A percentile compares a stretch with the other conserved stretches of the same genome.
Evolutionary conservation across 2,329 filamentous ascomycete genomes (phyloP).

Genomic region (Alternaria dauci): DNA sequence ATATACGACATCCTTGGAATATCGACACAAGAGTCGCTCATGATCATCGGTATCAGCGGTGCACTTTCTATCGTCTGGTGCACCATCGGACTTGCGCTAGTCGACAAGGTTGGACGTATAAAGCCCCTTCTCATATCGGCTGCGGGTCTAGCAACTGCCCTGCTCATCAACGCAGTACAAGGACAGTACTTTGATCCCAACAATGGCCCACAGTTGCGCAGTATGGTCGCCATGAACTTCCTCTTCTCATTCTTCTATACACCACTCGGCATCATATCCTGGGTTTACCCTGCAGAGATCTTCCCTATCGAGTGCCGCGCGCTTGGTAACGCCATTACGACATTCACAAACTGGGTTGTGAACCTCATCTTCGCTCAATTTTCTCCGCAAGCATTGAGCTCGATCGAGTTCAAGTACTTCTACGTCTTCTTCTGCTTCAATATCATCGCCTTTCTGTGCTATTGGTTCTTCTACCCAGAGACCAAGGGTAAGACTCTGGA

Average conservation of each 20-base stretch:
- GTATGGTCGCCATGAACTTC: slow-evolving; percentile 59
- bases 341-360: slow-evolving; percentile 57
- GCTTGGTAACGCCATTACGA: slow-evolving; percentile 55
- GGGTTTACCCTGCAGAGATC: slow-evolving; percentile 59
- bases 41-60: slow-evolving; percentile 62
- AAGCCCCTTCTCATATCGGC: slow-evolving; percentile 58
- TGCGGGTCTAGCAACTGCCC: slow-evolving; percentile 50
- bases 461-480: slow-evolving; percentile 42
- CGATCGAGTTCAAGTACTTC: slow-evolving; percentile 57
- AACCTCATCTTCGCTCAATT: slow-evolving; percentile 61
- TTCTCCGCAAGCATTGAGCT: slow-evolving; percentile 52
- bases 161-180: slow-evolving; percentile 52
- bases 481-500: slow-evolving; percentile 41
- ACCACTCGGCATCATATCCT: slow-evolving; percentile 56
- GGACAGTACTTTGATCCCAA: slow-evolving; percentile 46
- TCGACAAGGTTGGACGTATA: slow-evolving; percentile 59
- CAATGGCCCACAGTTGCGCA: slow-evolving; percentile 48
- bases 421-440: slow-evolving; percentile 57
- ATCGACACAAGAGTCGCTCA: slow-evolving; percentile 55
- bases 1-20: slow-evolving; percentile 59
- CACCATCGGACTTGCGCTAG: slow-evolving; percentile 53
- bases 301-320: slow-evolving; percentile 57
- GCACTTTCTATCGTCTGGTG: slow-evolving; percentile 60
- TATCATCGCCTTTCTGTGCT: slow-evolving; percentile 45
- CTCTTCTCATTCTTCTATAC: slow-evolving; percentile 58